Percentiles rank a stretch among this genome's conserved stretches.
These are phyloP conservation scores for Trichoderma atrobrunneum DNA, from an alignment of 2,329 filamentous ascomycete species.

Conservation along the genomic window DNA sequence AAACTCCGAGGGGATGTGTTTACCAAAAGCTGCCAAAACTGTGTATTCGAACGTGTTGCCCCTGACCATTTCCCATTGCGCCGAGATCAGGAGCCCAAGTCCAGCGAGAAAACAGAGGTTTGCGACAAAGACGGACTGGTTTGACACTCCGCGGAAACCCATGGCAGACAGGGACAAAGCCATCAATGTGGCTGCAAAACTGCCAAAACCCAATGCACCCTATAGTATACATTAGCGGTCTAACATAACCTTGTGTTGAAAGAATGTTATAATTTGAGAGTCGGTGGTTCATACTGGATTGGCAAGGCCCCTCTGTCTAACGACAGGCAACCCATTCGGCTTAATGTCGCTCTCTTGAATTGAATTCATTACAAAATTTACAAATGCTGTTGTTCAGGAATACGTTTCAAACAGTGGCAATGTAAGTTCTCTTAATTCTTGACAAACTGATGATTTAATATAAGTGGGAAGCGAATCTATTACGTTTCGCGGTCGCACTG, in stretches of 20 bases:
- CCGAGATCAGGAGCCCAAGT: background rate
- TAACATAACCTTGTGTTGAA: background rate
- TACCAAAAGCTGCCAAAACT: background rate
- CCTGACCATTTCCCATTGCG: background rate
- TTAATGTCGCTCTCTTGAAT: background rate
- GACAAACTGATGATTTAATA: background rate
- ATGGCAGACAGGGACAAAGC: background rate
- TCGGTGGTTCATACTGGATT: background rate
- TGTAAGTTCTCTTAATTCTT: background rate
- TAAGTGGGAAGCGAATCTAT: background rate
- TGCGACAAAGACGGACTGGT: background rate
- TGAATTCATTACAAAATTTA: background rate
- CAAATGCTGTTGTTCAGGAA: background rate
- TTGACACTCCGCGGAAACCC: background rate
- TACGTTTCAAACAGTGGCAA: accelerated
- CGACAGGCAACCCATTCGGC: background rate
- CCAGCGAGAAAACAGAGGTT: constrained; percentile 1
- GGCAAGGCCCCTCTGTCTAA: background rate
- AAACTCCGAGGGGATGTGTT: background rate
- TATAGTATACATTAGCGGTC: background rate
- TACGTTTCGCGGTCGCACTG: accelerated
- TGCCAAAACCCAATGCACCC: background rate
- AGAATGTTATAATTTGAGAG: background rate
- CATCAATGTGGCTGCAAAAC: background rate
- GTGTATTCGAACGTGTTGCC: background rate